phyloP scores from a whole-genome alignment of 2,329 filamentous ascomycete genomes.

The Xylaria sp. region DNA sequence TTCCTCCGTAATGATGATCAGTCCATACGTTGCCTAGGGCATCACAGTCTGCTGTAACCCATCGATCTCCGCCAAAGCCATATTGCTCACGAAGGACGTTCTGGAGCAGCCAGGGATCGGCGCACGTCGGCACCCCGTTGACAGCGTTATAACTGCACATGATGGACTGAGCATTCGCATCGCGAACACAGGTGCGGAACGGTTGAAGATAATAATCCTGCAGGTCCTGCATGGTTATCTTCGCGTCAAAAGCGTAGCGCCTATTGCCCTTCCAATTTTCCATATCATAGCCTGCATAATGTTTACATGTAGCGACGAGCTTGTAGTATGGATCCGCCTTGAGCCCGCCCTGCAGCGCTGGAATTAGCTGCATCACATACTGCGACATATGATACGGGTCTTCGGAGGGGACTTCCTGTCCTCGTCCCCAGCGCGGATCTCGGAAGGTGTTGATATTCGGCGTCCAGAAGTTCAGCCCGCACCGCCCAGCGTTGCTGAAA shows the following conservation, averaged over 20 bases:
- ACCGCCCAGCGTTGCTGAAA: conserved; percentile 68
- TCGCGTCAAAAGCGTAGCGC: conserved; percentile 65
- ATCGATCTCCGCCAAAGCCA: conserved; percentile 70
- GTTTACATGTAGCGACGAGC: conserved; percentile 67
- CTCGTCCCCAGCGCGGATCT: conserved; percentile 71
- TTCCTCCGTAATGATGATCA: conserved; percentile 52
- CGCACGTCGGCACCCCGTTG: conserved; percentile 73
- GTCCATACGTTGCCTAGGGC: conserved; percentile 67
- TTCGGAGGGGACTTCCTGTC: conserved; percentile 69
- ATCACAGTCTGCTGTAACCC: conserved; percentile 73
- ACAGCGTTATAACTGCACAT: conserved; percentile 73
- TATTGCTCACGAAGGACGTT: conserved; percentile 70
- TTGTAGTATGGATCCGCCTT: conserved; percentile 47
- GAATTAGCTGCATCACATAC: conserved; percentile 65
- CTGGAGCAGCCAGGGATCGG: conserved; percentile 69
- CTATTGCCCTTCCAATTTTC: conserved; percentile 57
- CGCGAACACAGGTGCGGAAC: conserved; percentile 70
- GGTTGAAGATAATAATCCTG: conserved; percentile 74
- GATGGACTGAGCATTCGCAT: conserved; percentile 64
- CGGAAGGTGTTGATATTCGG: conserved; percentile 74
- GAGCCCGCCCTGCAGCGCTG: conserved; percentile 58
- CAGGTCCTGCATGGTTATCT: conserved; percentile 68
- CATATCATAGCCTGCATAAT: conserved; percentile 67
- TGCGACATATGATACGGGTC: conserved; percentile 60
- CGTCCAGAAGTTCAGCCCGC: conserved; percentile 69